Conservation (phyloP, 108 stramenopile species). For the Cyclotella atomus region DNA sequence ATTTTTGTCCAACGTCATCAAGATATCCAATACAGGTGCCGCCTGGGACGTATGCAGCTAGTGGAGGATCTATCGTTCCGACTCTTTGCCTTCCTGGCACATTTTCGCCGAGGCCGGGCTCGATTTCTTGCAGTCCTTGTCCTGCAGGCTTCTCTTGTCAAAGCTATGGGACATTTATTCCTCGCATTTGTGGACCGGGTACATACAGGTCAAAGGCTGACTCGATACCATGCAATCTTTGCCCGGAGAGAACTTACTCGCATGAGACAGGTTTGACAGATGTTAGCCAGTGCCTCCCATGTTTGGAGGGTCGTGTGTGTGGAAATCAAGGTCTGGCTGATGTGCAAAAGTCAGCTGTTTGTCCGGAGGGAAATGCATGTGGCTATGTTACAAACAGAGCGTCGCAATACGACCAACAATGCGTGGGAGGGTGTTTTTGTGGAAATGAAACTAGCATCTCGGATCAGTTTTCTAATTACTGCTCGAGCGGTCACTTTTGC, state of each 20-base stretch:
- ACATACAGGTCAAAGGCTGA: slow-evolving; percentile 81
- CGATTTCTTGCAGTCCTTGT: slow-evolving; percentile 64
- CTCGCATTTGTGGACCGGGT: slow-evolving; percentile 78
- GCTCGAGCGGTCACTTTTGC: slow-evolving; percentile 70
- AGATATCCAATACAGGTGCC: slow-evolving; percentile 67
- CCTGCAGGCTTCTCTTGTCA: slow-evolving; percentile 81
- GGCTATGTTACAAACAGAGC: slow-evolving; percentile 64
- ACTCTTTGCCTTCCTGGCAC: slow-evolving; percentile 88
- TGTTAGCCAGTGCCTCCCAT: slow-evolving; percentile 84
- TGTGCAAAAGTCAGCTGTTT: slow-evolving; percentile 47
- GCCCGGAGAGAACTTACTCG: slow-evolving; percentile 81
- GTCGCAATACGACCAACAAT: slow-evolving; percentile 69
- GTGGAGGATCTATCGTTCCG: slow-evolving; percentile 70
- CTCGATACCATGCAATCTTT: slow-evolving; percentile 76
- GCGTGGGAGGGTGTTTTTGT: slow-evolving; percentile 70
- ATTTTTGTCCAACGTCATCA: slow-evolving; percentile 78
- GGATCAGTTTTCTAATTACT: slow-evolving; percentile 55
- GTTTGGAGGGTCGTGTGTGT: slow-evolving; percentile 76
- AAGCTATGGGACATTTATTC: slow-evolving; percentile 85
- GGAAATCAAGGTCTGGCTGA: slow-evolving; percentile 66
- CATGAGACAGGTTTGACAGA: slow-evolving; percentile 70
- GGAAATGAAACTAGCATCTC: slow-evolving; percentile 52
- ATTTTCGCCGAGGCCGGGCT: slow-evolving; percentile 75
- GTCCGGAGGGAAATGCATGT: slow-evolving; percentile 79
- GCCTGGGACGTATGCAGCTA: slow-evolving; percentile 69